Base-by-base conservation (phyloP, 1,139 yeast species). In the Eremothecium coryli region DNA sequence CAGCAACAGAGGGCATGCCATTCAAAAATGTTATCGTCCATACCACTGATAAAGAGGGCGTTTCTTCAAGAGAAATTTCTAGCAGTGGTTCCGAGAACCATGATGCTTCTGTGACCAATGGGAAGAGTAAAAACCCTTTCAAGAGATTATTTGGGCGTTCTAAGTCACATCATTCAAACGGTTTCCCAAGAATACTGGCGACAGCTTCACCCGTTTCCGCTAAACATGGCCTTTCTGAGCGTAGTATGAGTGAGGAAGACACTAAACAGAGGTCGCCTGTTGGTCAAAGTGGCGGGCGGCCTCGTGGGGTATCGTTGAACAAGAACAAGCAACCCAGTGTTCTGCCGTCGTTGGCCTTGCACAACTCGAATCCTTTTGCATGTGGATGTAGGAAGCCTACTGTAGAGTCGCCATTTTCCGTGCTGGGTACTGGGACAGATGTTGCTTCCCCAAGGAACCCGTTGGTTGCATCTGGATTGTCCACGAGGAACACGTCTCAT, bases 321-420 rank as follows among this genome's bases (percentile, higher is more conserved):
- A 11, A 11, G n/a, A 15, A 12, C 17, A 12, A 16, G 28, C 14
- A 13, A n/a, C 16, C 28, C 4, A 25, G 16, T n/a, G 41, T 52
- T 2, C 30, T 51, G 5, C 43, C 42, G 18, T 44, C 42, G 32
- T 31, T 47, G 23, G 44, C 46, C 17, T 45, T 49, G 6, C 57
- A 54, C 31, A 52, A 49, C 25, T 43, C 44, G 12, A 54, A 54
- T 29, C 59, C 59, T 3, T 54, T 54, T 35, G 39, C 49, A 7
- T 25, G 33, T 18, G 30, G 30, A 10, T 18, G 31, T 2, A 10
- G 36, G 9, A 22, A 23, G 12, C 25, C 18, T 8, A 24, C 30
- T 4, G 23, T 30, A 11, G 38, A 41, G 13, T 37, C 39, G 5
- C 43, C 46, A 8, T 42, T 34, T 33, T 43, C 41, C 10, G 40